A percentile compares a stretch with the other conserved stretches of the same genome.
These are phyloP conservation scores for Penicillium crustosum DNA, from an alignment of 2,329 filamentous ascomycete genomes.

Conservation along the genomic window DNA sequence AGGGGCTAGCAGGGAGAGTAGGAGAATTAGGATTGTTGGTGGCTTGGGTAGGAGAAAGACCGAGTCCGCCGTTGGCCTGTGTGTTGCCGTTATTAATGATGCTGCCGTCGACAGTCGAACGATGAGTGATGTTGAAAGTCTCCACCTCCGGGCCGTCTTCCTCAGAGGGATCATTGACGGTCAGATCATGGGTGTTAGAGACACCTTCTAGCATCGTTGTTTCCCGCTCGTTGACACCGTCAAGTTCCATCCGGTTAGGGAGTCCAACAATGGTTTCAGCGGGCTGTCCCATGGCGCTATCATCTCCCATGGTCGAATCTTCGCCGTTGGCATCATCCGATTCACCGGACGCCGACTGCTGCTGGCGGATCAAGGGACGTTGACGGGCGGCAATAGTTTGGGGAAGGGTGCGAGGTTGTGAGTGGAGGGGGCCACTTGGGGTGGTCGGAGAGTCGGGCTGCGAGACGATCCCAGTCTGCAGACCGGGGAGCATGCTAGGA, in stretches of 20 bases:
- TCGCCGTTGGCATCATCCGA: slow-evolving; percentile 84
- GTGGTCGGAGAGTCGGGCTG: slow-evolving; percentile 91
- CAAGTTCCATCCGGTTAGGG: slow-evolving; percentile 77
- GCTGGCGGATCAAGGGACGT: slow-evolving; percentile 83
- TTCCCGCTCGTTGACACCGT: slow-evolving; percentile 81
- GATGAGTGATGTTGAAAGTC: slow-evolving; percentile 91
- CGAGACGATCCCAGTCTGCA: slow-evolving; percentile 70
- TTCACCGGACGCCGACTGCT: slow-evolving; percentile 81
- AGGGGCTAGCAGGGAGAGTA: slow-evolving; percentile 67
- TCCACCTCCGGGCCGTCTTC: slow-evolving; percentile 70
- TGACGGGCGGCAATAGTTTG: slow-evolving; percentile 60
- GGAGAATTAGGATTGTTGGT: slow-evolving; percentile 68
- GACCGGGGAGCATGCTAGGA: slow-evolving; percentile 73
- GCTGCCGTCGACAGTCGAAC: slow-evolving; percentile 79
- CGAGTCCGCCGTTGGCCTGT: slow-evolving; percentile 66
- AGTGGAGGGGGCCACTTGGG: slow-evolving; percentile 66
- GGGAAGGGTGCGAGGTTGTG: slow-evolving; percentile 57
- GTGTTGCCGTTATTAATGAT: slow-evolving; percentile 67
- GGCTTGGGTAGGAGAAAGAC: slow-evolving; percentile 67
- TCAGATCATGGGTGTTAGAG: slow-evolving; percentile 70
- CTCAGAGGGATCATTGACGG: slow-evolving; percentile 76
- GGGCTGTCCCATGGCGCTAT: slow-evolving; percentile 49
- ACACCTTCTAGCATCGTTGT: slow-evolving; percentile 67
- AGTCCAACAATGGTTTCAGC: slow-evolving; percentile 74
- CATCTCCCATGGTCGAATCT: slow-evolving; percentile 73